phyloP scores from a whole-genome alignment of 1,284 basidiomycete genomes.

The Fomitopsis schrenkii region DNA sequence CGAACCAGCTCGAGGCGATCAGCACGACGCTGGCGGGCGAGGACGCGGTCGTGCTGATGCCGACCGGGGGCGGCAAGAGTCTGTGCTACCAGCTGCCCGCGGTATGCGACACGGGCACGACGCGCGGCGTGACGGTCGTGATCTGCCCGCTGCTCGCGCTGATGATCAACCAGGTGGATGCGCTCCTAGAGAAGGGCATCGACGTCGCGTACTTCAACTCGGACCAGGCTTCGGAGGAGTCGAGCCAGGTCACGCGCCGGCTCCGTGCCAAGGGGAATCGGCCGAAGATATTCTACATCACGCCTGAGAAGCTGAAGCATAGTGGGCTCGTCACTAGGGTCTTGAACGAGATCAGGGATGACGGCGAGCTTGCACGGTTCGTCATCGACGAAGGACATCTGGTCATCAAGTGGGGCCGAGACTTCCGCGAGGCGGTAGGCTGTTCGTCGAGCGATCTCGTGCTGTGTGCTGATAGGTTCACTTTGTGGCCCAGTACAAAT shows the following conservation, averaged over 20 bases:
- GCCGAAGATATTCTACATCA: conserved; percentile 82
- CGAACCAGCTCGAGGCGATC: conserved; percentile 88
- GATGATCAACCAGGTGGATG: conserved; percentile 86
- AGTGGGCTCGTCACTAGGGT: conserved; percentile 55
- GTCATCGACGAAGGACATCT: conserved; percentile 98
- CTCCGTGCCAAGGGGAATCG: conserved; percentile 40
- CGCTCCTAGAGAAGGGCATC: conserved; percentile 64
- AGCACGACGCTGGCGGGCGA: conserved; percentile 74
- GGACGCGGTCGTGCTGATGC: conserved; percentile 95
- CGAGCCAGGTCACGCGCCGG: conserved; percentile 33
- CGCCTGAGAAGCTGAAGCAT: conserved; percentile 84
- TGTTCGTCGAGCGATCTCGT: neutral
- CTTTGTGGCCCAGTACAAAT: conserved; percentile 50
- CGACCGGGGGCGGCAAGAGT: conserved; percentile 95
- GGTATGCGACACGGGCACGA: conserved; percentile 69
- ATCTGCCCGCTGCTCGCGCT: conserved; percentile 88
- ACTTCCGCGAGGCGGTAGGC: conserved; percentile 74
- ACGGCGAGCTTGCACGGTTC: conserved; percentile 75
- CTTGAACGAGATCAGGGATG: conserved; percentile 53
- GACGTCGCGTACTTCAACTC: conserved; percentile 74
- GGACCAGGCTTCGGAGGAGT: conserved; percentile 38
- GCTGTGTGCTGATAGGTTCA: conserved; percentile 10
- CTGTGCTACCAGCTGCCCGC: conserved; percentile 88
- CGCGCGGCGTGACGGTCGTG: conserved; percentile 85
- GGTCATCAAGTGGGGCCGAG: conserved; percentile 82